Base-by-base conservation (phyloP, 1,284 basidiomycete genomes). In the Vanrija sp. region DNA sequence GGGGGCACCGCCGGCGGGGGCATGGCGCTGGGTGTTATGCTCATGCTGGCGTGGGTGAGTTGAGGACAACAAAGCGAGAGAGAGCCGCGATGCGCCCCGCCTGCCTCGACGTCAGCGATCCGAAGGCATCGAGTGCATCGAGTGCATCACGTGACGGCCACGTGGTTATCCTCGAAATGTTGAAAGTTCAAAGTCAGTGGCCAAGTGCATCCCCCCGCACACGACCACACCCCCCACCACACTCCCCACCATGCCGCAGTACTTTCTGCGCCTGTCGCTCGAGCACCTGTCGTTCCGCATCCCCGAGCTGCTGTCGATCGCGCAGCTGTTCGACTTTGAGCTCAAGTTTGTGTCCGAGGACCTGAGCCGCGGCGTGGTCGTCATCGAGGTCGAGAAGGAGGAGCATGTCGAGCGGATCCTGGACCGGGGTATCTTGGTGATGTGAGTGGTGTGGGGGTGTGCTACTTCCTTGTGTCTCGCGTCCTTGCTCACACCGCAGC, bases 371-470 rank as follows among this genome's bases (percentile, higher is more conserved):
- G 62, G 90, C 0, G 88, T 88, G 72, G 85, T 92, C 81, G 75
- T 89, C 40, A 73, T 94, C 28, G 80, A 81, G 26, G 77, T 95
- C 2, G 83, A 85, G 26, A 74, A 80, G 25, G 89, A 91, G 64
- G 83, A 86, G 43, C 84, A 94, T 61, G 90, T 88, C 0, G 76
- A 80, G 52, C 72, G 83, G n/a, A 78, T 98, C 19, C 85, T 89
- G 0, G 79, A 82, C 59, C 79, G 95, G 63, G 91, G 90, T 64
- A 86, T 95, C 40, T 76, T 93, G 45, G 82, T 98, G 67, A 91
- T 88, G 88, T 93, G 56, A 63, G 82, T 74, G 12, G 10, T 5
- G 28, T 46, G 19, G 26, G 23, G n/a, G 9, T 51, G 8, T 26
- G 28, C 26, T 38, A n/a, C n/a, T n/a, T n/a, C n/a, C n/a, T 16